Base-by-base conservation (phyloP, 2,329 filamentous ascomycete genomes). In the Exophiala alcalophila region DNA sequence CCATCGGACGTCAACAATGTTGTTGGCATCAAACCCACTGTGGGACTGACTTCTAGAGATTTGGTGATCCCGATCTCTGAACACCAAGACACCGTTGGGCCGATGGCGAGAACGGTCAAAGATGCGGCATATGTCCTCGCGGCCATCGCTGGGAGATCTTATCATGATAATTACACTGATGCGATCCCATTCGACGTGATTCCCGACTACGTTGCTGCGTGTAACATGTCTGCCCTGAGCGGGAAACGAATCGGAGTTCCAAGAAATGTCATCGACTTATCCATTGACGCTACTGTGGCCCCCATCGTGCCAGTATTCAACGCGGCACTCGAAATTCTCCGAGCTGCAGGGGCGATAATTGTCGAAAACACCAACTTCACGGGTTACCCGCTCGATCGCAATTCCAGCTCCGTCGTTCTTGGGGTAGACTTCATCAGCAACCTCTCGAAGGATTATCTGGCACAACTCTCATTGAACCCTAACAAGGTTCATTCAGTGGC, bases 1-100 rank as follows among this genome's bases (percentile, higher is more conserved):
- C 83, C 83, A 0, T 56, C 58, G 32, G 55, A 64, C 28, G 56
- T 65, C 4, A 83, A 77, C 64, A 82, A 81, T 43, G 59, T 84
- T 1, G 81, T 84, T 0, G 82, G 79, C 2, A 80, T 86, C 59
- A 83, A 81, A 57, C 79, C 81, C 1, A 82, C 80, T 0, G 77
- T 84, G 1, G 82, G 48, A n/a, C 24, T 50, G 18, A 52, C 49
- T 11, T 44, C 49, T 3, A 39, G 78, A 10, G 65, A 74, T 46
- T 67, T 83, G 4, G 81, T 85, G 1, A 76, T 87, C 8, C 83
- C 84, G 0, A 78, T 86, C 44, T 73, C 68, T 19, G 40, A 52
- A 34, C 53, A 56, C 25, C 53, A 55, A 27, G 53, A 55, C 32
- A 57, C 54, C 1, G 33, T 57, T 6, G 77, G 76, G 0, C 76